phyloP scores from a whole-genome alignment of 352 stramenopile species.

The Phytophthora constricta region DNA sequence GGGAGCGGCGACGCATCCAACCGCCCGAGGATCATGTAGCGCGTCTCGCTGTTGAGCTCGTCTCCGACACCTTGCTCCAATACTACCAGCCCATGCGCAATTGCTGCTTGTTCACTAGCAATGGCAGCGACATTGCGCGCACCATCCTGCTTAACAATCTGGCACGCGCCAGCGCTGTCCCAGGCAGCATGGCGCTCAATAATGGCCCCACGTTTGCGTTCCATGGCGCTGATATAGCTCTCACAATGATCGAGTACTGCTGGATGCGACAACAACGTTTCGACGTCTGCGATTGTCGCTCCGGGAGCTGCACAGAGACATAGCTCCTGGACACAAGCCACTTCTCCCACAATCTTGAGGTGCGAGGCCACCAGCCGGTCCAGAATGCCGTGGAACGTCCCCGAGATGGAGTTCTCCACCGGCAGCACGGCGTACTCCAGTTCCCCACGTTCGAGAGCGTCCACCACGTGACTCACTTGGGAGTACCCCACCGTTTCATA shows the following conservation, averaged over 20 bases:
- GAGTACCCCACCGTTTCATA: slow-evolving; percentile 72
- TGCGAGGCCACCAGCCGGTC: slow-evolving; percentile 68
- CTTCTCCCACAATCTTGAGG: slow-evolving; percentile 77
- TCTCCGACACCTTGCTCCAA: slow-evolving; percentile 64
- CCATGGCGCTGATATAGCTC: slow-evolving; percentile 68
- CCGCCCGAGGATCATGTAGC: slow-evolving; percentile 75
- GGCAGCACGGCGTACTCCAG: slow-evolving; percentile 70
- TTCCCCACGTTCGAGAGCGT: slow-evolving; percentile 61
- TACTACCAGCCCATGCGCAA: slow-evolving; percentile 58
- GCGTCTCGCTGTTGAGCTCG: slow-evolving; percentile 76
- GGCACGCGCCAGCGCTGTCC: slow-evolving; percentile 70
- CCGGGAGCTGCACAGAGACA: slow-evolving; percentile 61
- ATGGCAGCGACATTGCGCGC: slow-evolving; percentile 63
- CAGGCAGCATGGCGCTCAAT: slow-evolving; percentile 71
- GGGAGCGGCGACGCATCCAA: slow-evolving; percentile 52
- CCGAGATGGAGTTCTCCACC: slow-evolving; percentile 77
- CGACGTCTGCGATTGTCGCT: slow-evolving; percentile 50
- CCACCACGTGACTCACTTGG: slow-evolving; percentile 62
- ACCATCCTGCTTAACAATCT: slow-evolving; percentile 64
- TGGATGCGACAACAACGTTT: slow-evolving; percentile 65
- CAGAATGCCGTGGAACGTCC: slow-evolving; percentile 76
- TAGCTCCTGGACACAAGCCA: slow-evolving; percentile 69
- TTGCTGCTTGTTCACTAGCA: slow-evolving; percentile 66
- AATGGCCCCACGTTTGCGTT: slow-evolving; percentile 55
- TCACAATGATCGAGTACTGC: slow-evolving; percentile 73